Conservation (phyloP, 139 green algal species). For the Chloropicon primus region DNA sequence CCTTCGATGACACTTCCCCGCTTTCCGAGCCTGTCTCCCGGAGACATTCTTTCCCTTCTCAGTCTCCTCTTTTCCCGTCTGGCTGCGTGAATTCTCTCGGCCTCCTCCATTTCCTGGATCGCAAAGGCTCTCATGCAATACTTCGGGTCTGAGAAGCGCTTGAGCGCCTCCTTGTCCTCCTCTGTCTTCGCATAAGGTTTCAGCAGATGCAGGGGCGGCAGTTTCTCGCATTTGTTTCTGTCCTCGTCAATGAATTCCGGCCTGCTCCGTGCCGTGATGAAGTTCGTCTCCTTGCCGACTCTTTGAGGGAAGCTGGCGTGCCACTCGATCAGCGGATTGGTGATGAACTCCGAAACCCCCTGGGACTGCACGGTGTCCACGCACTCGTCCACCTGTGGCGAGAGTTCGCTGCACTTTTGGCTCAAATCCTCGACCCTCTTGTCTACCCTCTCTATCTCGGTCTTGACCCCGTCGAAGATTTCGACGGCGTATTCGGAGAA, state of each 20-base stretch:
- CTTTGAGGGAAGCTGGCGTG: not conserved
- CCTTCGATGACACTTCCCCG: not conserved
- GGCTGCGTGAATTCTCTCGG: not conserved
- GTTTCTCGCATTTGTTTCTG: not conserved
- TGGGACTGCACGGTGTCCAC: not conserved
- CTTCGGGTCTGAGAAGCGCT: not conserved
- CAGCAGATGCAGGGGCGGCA: not conserved
- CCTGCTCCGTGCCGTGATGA: not conserved
- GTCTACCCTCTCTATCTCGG: not conserved
- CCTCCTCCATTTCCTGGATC: not conserved
- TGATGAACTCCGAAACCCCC: not conserved
- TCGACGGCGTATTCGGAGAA: not conserved
- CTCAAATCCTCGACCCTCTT: not conserved
- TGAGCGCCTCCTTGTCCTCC: not conserved
- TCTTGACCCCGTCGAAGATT: not conserved
- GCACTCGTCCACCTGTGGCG: not conserved
- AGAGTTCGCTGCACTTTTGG: not conserved
- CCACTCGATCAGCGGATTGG: not conserved
- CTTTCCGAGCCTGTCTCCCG: not conserved
- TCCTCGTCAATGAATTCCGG: not conserved
- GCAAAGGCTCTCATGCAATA: not conserved
- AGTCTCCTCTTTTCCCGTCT: not conserved
- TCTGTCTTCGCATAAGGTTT: not conserved
- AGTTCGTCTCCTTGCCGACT: not conserved
- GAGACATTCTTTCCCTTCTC: not conserved